These are phyloP conservation scores for Rhododendron vialii DNA, from an alignment of 148 eudicot genomes.

Conservation along the genomic window DNA sequence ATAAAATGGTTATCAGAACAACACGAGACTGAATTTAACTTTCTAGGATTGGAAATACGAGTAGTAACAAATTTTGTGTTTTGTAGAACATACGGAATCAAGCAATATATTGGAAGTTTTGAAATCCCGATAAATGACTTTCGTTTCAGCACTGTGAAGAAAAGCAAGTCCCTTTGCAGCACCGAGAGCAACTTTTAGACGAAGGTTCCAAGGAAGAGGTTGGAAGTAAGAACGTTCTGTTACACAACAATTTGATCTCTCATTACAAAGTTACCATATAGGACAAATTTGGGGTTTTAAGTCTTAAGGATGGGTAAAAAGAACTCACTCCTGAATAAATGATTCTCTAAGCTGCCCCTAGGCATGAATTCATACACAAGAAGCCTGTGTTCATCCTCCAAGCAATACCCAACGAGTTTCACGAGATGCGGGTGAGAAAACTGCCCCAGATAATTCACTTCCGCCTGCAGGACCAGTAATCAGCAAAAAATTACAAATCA, in stretches of 20 bases:
- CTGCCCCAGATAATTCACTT: slow-evolving; percentile 89
- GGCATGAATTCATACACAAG: slow-evolving; percentile 94
- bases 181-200: slow-evolving; percentile 79
- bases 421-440: slow-evolving; percentile 75
- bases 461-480: slow-evolving; percentile 54
- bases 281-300: background rate
- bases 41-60: background rate
- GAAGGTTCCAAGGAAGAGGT: slow-evolving; percentile 85
- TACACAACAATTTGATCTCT: slow-evolving; percentile 2
- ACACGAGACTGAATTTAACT: background rate
- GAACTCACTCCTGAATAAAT: slow-evolving; percentile 70
- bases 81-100: slow-evolving; percentile 52
- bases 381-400: slow-evolving; percentile 88
- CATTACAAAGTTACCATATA: background rate
- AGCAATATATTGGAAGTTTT: slow-evolving; percentile 84
- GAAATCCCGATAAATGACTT: slow-evolving; percentile 91
- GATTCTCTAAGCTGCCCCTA: slow-evolving; percentile 90
- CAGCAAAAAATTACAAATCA: background rate
- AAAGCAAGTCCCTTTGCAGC: slow-evolving; percentile 96
- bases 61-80: background rate
- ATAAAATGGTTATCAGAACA: background rate
- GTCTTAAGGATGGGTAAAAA: background rate
- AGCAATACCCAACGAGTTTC: slow-evolving; percentile 75
- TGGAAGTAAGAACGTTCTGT: slow-evolving; percentile 93
- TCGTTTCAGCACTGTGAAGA: slow-evolving; percentile 67